Conservation (phyloP, 352 stramenopile genomes). For the Pythium diclinum region DNA sequence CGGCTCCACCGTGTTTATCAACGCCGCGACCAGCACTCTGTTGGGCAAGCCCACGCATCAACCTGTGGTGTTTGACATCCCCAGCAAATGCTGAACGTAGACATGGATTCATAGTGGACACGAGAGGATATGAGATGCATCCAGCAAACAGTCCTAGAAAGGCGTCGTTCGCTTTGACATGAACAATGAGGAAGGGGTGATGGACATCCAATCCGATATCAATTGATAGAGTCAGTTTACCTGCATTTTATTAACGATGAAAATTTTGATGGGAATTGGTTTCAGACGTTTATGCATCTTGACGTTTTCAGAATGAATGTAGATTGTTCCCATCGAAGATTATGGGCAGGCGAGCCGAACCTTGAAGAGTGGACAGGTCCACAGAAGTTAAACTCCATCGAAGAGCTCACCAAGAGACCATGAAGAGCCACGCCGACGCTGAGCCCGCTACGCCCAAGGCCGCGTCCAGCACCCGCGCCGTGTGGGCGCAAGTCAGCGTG, state of each 20-base stretch:
- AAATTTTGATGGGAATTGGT: background rate
- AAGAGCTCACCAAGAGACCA: background rate
- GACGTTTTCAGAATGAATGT: background rate
- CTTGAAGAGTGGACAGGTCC: constrained; percentile 1
- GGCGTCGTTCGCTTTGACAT: background rate
- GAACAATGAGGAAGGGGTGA: background rate
- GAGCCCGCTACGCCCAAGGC: background rate
- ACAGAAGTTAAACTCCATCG: background rate
- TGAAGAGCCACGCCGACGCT: constrained; percentile 7
- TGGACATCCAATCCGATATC: background rate
- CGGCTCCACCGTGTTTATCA: constrained; percentile 85
- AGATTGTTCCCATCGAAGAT: background rate
- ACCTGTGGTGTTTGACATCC: constrained; percentile 77
- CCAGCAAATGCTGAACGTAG: constrained; percentile 41
- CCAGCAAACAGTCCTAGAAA: background rate
- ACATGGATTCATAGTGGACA: background rate
- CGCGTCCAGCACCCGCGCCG: constrained; percentile 1
- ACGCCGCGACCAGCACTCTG: constrained; percentile 79
- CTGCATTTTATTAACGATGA: too few species aligned
- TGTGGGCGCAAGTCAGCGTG: constrained; percentile 31
- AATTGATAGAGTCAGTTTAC: background rate
- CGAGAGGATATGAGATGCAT: background rate
- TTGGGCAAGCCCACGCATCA: constrained; percentile 51
- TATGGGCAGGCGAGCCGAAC: background rate
- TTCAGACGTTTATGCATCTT: background rate